Evolutionary conservation across 108 stramenopile genomes (phyloP), one percentile per base, ranked within the genome.

Genomic region (Discostella pseudostelligera): DNA sequence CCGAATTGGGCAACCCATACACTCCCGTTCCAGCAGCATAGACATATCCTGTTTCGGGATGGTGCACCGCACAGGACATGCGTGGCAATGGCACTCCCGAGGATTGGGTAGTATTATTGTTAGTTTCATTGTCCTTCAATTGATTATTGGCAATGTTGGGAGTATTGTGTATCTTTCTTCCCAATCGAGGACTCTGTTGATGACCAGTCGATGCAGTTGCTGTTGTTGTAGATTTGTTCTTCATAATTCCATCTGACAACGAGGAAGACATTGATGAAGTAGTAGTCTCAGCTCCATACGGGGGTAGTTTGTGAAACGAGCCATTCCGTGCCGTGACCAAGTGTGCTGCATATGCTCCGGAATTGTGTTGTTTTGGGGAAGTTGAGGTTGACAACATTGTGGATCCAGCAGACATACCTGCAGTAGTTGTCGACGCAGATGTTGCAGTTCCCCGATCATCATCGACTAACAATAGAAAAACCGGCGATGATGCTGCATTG

Each of bases 391-490:
- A 36, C 24, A 35, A n/a, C 4, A 13, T 25, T 3, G 48, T n/a
- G n/a, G n/a, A n/a, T n/a, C n/a, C 16, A 0, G 57, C 53, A 50
- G 59, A 36, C n/a, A n/a, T n/a, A n/a, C n/a, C n/a, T 50, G 37
- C 51, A 53, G 47, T 37, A 39, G 37, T 13, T 51, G 56, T 28
- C 26, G 67, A 58, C n/a, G 60, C 24, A 29, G 44, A 17, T 0
- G 39, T 24, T 0, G 55, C n/a, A 0, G 56, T 60, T 36, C 87
- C 90, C 26, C 81, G 80, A 69, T 89, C 76, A 65, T 93, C 92
- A 49, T 93, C 92, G 0, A 89, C 84, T 57, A 93, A 56, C 13
- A 93, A 49, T 35, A 93, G 64, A 72, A 89, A 92, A 2, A 84
- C 59, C n/a, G 81, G 83, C 8, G 62, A 9, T 16, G 58, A 35